Base-by-base conservation (phyloP, 495 filamentous ascomycete species). In the Xanthoparmelia taractica region DNA sequence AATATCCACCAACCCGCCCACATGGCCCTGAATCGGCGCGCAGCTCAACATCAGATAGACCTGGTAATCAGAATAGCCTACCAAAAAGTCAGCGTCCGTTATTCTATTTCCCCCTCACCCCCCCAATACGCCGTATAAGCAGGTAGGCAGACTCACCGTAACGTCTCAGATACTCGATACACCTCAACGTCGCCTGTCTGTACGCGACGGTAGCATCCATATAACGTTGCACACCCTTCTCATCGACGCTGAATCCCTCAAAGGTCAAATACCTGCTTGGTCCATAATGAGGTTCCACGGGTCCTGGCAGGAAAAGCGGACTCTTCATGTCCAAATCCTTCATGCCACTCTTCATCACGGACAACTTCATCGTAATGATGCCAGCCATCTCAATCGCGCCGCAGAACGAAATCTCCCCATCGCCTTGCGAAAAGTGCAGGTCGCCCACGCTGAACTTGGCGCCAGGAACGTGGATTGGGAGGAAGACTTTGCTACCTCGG, bases 331-430 rank as follows among this genome's bases (percentile, higher is more conserved):
- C 88, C 48, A 96, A 73, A 40, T 88, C 82, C 45, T 79, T 78
- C 70, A 96, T 82, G 50, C 92, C 93, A 64, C 86, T 80, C 75
- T 94, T 94, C 79, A 97, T 85, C 15, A 97, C 85, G 55, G 80
- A 85, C 78, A 96, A 90, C 71, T 96, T 96, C 69, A 96, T 78
- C 4, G 93, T 97, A 66, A 97, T 95, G 20, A 91, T 76, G 25
- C 93, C 93, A 0, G 92, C 89, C 90, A 97, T 97, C 72, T 97
- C 93, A 65, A 97, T 97, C 13, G 92, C 93, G 18, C 93, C 93
- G 69, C 93, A 97, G 75, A 97, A 97, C 0, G 86, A 90, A 58
- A 97, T 96, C 73, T 97, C 93, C 7, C 93, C 93, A 71, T 96
- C 91, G 29, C 92, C 91, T 73, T 96, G 85, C 0, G 84, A 89